phyloP scores from a whole-genome alignment of 306 rosid species.

The Pyrus betulifolia region DNA sequence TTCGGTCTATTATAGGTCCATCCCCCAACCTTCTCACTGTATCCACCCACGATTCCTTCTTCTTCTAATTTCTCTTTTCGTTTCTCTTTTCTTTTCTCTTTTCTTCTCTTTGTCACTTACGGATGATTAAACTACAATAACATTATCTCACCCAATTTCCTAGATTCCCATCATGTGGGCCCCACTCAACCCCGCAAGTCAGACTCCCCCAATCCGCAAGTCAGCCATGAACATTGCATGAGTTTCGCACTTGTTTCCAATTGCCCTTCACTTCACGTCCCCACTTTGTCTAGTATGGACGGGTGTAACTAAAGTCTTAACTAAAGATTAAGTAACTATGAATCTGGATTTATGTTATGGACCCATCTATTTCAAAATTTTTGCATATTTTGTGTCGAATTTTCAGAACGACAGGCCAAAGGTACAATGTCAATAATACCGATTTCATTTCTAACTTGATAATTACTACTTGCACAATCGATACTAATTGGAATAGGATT shows the following conservation, averaged over 20 bases:
- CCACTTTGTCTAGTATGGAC: no score
- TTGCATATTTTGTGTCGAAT: no score
- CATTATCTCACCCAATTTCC: neutral
- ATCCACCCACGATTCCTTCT: neutral
- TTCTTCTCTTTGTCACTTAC: no score
- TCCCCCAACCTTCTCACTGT: neutral
- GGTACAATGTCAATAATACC: rapidly evolving
- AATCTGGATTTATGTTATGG: no score
- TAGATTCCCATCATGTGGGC: neutral
- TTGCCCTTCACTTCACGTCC: neutral
- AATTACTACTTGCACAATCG: rapidly evolving
- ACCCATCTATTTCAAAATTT: no score
- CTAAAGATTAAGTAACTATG: no score
- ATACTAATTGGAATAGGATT: no score
- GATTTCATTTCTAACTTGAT: no score
- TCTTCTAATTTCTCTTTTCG: no score
- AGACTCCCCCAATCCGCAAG: neutral
- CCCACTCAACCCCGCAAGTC: neutral
- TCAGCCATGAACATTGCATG: slow-evolving; percentile 25
- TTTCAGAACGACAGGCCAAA: rapidly evolving
- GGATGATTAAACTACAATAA: no score
- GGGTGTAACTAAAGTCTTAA: neutral
- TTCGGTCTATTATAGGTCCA: neutral
- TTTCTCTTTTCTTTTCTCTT: no score
- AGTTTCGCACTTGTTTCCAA: slow-evolving; percentile 5